These are phyloP conservation scores for Xylariaceae sp. DNA, from an alignment of 2,329 filamentous ascomycete species.

Conservation along the genomic window DNA sequence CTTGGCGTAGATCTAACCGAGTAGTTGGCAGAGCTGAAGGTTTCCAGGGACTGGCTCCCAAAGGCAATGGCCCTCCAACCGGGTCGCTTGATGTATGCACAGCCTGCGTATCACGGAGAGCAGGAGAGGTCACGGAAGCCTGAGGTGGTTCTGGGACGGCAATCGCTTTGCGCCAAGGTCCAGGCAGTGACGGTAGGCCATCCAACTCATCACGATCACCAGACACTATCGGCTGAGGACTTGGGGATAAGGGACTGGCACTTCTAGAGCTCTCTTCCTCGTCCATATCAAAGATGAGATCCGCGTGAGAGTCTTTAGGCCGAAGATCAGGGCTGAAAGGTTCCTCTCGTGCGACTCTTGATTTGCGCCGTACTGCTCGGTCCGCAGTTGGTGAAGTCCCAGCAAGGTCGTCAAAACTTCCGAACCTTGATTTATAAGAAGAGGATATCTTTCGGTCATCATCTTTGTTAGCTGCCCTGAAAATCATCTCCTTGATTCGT, in stretches of 20 bases:
- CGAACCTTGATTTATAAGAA: conserved; percentile 57
- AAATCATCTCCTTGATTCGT: conserved; percentile 72
- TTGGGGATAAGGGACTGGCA: conserved; percentile 30
- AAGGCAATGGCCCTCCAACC: conserved; percentile 15
- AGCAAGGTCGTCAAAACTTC: conserved; percentile 61
- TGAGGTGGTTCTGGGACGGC: conserved; percentile 19
- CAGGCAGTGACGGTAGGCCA: conserved; percentile 32
- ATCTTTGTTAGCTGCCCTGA: conserved; percentile 59
- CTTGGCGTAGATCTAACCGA: conserved; percentile 71
- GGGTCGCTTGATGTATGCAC: conserved; percentile 6
- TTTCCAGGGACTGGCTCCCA: conserved; percentile 45
- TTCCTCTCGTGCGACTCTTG: conserved; percentile 48
- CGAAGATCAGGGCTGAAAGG: conserved; percentile 63
- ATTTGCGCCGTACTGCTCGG: conserved; percentile 41
- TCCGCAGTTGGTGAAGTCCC: conserved; percentile 40
- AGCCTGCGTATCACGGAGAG: conserved; percentile 7
- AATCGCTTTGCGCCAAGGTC: conserved; percentile 38
- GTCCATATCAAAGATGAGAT: conserved; percentile 94
- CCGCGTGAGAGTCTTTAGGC: conserved; percentile 63
- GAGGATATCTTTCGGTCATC: conserved; percentile 60
- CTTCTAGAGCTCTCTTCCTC: conserved; percentile 57
- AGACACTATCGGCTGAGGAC: conserved; percentile 17
- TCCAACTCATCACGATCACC: conserved; percentile 27
- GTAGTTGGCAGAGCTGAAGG: conserved; percentile 48
- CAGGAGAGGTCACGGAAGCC: conserved; percentile 12